phyloP scores from a whole-genome alignment of 2,329 filamentous ascomycete species.

The Magnaporthiopsis poae region DNA sequence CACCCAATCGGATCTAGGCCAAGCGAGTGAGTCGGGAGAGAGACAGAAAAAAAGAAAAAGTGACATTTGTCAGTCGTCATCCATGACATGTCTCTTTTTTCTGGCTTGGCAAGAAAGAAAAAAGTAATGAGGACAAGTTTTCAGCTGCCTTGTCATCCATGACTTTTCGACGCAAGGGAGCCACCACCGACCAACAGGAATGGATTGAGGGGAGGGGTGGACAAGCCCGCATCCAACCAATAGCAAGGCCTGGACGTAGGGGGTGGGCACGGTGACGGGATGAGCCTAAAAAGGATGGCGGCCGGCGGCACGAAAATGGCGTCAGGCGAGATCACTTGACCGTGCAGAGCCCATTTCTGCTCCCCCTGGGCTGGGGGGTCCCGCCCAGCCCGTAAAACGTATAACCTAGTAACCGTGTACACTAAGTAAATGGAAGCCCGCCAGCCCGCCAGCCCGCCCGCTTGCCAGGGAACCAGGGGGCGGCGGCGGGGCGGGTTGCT shows the following conservation, averaged over 20 bases:
- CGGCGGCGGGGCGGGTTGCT: too few species aligned
- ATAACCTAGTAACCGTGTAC: not conserved
- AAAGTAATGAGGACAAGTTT: not conserved
- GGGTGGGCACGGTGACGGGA: slow-evolving; percentile 2
- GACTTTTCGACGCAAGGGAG: not conserved
- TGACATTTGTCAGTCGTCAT: not conserved
- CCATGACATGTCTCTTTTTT: too few species aligned
- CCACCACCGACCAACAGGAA: not conserved
- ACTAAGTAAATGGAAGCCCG: not conserved
- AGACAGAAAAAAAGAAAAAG: not conserved
- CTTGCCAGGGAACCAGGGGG: too few species aligned
- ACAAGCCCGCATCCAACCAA: not conserved
- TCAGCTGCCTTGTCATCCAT: not conserved
- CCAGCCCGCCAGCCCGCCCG: not conserved
- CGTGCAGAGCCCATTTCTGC: not conserved
- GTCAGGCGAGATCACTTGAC: slow-evolving; percentile 1
- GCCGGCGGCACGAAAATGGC: slow-evolving; percentile 4
- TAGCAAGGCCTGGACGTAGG: not conserved
- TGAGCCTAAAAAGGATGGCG: slow-evolving; percentile 6
- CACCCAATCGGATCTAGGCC: not conserved
- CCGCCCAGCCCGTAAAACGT: not conserved
- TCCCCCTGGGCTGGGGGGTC: not conserved
- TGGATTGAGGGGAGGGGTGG: not conserved
- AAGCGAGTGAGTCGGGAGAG: not conserved
- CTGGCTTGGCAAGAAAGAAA: not conserved